Evolutionary conservation across 306 rosid genomes (phyloP), one percentile per base, ranked within the genome.

Genomic region (Lupinus albus): DNA sequence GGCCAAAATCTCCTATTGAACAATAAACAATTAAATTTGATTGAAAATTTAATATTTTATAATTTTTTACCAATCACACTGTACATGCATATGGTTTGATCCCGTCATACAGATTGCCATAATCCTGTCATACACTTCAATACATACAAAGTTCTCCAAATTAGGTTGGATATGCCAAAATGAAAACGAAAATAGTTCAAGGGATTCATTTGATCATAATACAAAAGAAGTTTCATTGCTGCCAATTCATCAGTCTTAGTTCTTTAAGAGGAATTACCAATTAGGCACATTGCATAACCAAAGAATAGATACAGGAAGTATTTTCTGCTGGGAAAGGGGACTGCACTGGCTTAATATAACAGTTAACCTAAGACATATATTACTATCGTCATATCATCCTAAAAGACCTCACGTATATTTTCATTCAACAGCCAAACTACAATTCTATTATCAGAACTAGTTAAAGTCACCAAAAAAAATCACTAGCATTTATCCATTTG

Each of bases 401-500:
- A 32, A 32, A 25, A 32, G 16, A 60, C 44, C 45, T 53, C 68
- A 41, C 21, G 44, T 60, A 16, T 67, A 55, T 45, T 71, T 66
- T 64, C 62, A 52, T 48, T 81, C 62, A 51, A 71, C 50, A 50
- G 57, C 53, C 64, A 68, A 64, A 49, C 83, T 71, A 69, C 78
- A 61, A n/a, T n/a, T 63, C 81, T 61, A 72, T 47, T 30, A 62
- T 17, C 59, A 59, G 63, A 60, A 72, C 67, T 51, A 59, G 74
- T 38, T 58, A 63, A 74, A 70, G 61, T 75, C 72, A 25, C 35
- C 74, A 61, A 72, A 59, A 49, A 70, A 38, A 36, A 45, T 70
- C 73, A 67, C 66, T 54, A 73, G 76, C 72, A 45, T 35, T 16
- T 67, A 70, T 80, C 82, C 72, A 64, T 45, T 75, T 64, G 51